Percentiles rank a stretch among this genome's conserved stretches.
Evolutionary conservation across 139 green algal species (phyloP).

Genomic region (Mychonastes homosphaera): DNA sequence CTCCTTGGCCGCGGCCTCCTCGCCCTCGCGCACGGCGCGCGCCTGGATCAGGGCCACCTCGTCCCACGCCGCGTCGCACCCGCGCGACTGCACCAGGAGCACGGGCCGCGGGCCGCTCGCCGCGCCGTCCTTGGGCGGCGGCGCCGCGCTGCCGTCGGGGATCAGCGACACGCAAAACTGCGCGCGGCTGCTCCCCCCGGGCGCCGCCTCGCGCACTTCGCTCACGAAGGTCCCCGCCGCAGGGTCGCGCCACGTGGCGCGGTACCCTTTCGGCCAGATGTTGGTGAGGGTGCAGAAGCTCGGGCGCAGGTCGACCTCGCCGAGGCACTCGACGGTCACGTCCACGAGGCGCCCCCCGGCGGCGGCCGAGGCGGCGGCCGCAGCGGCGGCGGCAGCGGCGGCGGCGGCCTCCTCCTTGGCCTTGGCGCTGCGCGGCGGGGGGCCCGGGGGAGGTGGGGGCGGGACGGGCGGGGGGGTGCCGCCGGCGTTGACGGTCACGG

Average conservation of each 20-base stretch:
- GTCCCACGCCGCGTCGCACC: too few species aligned
- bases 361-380: background rate
- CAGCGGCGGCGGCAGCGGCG: background rate
- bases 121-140: too few species aligned
- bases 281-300: conserved; percentile 9
- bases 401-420: background rate
- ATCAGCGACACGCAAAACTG: conserved; percentile 15
- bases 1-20: too few species aligned
- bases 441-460: too few species aligned
- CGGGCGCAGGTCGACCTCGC: conserved; percentile 7
- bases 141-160: too few species aligned
- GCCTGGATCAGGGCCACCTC: too few species aligned
- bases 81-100: too few species aligned
- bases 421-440: too few species aligned
- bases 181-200: background rate
- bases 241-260: conserved; percentile 7
- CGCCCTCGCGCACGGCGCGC: too few species aligned
- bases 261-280: conserved; percentile 8
- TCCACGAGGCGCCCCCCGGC: background rate
- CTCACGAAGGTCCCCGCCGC: conserved; percentile 7
- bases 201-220: conserved; percentile 3
- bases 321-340: conserved; percentile 11
- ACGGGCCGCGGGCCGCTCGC: too few species aligned
- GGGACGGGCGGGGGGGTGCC: too few species aligned
- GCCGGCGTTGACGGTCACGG: too few species aligned